Evolutionary conservation across 441 rosid species (phyloP).

Genomic region (Pelargonium cotyledonis): DNA sequence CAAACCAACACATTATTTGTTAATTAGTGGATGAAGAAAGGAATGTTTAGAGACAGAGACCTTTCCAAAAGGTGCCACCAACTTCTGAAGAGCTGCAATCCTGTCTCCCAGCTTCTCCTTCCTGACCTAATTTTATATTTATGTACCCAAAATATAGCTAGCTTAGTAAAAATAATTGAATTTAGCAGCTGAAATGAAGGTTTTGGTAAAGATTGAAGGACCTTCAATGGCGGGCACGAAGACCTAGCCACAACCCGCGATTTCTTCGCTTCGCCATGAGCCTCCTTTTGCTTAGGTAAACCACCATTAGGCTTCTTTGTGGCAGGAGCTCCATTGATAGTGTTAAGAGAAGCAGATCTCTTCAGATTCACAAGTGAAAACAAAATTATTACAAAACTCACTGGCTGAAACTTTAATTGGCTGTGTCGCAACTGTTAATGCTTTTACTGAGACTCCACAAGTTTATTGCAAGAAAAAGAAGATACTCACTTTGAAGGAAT

Average conservation of each 20-base stretch:
- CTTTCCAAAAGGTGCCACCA: slow-evolving; percentile 64
- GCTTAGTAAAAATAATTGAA: neutral
- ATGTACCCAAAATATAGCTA: neutral
- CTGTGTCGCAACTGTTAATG: no score
- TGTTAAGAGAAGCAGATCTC: neutral
- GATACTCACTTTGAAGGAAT: slow-evolving; percentile 27
- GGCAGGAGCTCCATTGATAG: neutral
- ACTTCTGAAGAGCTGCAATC: slow-evolving; percentile 49
- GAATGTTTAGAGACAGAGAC: slow-evolving; percentile 18
- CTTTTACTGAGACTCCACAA: neutral
- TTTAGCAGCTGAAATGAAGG: neutral
- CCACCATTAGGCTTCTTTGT: slow-evolving; percentile 18
- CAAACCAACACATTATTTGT: neutral
- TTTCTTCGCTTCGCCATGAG: slow-evolving; percentile 22
- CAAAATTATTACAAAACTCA: neutral
- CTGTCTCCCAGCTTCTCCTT: slow-evolving; percentile 52
- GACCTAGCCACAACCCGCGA: slow-evolving; percentile 9
- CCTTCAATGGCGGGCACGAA: slow-evolving; percentile 36
- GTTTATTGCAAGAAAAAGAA: neutral
- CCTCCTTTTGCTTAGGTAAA: slow-evolving; percentile 22
- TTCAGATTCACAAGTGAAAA: neutral
- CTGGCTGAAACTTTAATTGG: no score
- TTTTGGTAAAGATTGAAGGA: slow-evolving; percentile 5
- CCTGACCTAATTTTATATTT: slow-evolving; percentile 27
- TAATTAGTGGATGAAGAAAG: slow-evolving; percentile 5